Evolutionary conservation across 768 basidiomycete genomes (phyloP).

Genomic region (Macrolepiota albuminosa): DNA sequence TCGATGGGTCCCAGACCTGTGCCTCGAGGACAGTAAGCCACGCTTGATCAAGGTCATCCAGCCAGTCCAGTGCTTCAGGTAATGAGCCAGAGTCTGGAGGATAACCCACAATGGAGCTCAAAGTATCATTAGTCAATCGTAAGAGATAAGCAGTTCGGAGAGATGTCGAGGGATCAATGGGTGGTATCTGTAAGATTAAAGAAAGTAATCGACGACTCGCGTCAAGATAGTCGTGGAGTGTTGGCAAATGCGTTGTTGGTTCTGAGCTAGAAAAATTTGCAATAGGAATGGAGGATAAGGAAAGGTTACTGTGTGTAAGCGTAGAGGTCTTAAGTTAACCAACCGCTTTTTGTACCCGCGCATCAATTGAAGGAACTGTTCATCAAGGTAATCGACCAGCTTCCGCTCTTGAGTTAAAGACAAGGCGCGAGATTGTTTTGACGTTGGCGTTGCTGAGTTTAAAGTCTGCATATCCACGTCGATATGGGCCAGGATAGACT

Average conservation of each 20-base stretch:
- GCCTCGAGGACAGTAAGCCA: conserved; percentile 64
- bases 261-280: conserved; percentile 33
- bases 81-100: conserved; percentile 38
- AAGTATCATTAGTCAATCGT: conserved; percentile 63
- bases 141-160: conserved; percentile 67
- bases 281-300: background rate
- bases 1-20: conserved; percentile 62
- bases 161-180: conserved; percentile 63
- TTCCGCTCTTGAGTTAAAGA: conserved; percentile 58
- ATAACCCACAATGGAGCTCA: conserved; percentile 61
- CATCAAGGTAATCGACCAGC: conserved; percentile 61
- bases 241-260: conserved; percentile 47
- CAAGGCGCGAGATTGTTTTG: conserved; percentile 29
- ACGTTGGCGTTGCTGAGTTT: background rate
- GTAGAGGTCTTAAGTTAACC: conserved; percentile 17
- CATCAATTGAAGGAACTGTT: conserved; percentile 59
- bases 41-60: conserved; percentile 70
- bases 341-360: conserved; percentile 74
- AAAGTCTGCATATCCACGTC: background rate
- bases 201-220: conserved; percentile 52
- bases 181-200: conserved; percentile 70
- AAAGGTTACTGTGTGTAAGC: conserved; percentile 1
- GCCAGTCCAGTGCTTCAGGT: conserved; percentile 54
- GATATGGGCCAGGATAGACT: background rate
- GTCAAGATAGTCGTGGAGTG: conserved; percentile 55